These are phyloP conservation scores for Trypanosoma vivax DNA, from an alignment of 208 protist species.

Conservation along the genomic window DNA sequence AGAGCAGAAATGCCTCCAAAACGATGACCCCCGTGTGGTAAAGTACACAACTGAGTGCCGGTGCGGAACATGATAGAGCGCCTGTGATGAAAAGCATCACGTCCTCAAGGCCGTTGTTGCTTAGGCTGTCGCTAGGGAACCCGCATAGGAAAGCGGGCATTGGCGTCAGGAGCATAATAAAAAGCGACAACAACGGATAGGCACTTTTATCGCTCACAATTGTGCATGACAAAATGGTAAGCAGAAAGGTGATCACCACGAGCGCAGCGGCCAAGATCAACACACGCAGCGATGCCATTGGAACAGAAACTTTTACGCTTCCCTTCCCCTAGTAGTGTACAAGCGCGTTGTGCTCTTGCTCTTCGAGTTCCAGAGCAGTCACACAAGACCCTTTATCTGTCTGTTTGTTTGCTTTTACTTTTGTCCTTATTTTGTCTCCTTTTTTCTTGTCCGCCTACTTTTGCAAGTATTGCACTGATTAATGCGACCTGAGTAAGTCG, in stretches of 20 bases:
- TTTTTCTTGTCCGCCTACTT: slow-evolving; percentile 4
- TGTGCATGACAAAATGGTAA: slow-evolving; percentile 56
- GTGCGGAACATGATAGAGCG: slow-evolving; percentile 41
- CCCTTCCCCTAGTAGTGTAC: too few species aligned
- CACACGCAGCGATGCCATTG: slow-evolving; percentile 40
- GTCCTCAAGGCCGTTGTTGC: slow-evolving; percentile 19
- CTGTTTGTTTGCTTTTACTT: slow-evolving; percentile 11
- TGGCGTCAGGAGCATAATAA: slow-evolving; percentile 43
- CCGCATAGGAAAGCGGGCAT: slow-evolving; percentile 61
- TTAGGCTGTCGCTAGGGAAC: slow-evolving; percentile 4
- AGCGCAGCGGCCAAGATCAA: slow-evolving; percentile 47
- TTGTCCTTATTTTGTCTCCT: slow-evolving; percentile 8
- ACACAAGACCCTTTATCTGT: not conserved
- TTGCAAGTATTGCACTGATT: not conserved
- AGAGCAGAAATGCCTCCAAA: slow-evolving; percentile 32
- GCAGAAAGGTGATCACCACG: slow-evolving; percentile 43
- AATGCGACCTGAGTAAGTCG: not conserved
- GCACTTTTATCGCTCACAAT: slow-evolving; percentile 33
- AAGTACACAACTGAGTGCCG: slow-evolving; percentile 45
- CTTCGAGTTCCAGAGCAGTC: not conserved
- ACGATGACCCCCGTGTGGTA: slow-evolving; percentile 51
- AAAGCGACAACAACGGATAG: slow-evolving; percentile 46
- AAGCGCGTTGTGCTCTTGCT: slow-evolving; percentile 8
- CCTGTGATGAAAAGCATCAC: slow-evolving; percentile 63
- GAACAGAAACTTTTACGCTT: too few species aligned